phyloP scores from a whole-genome alignment of 2,329 filamentous ascomycete species.

The Calycina marina region DNA sequence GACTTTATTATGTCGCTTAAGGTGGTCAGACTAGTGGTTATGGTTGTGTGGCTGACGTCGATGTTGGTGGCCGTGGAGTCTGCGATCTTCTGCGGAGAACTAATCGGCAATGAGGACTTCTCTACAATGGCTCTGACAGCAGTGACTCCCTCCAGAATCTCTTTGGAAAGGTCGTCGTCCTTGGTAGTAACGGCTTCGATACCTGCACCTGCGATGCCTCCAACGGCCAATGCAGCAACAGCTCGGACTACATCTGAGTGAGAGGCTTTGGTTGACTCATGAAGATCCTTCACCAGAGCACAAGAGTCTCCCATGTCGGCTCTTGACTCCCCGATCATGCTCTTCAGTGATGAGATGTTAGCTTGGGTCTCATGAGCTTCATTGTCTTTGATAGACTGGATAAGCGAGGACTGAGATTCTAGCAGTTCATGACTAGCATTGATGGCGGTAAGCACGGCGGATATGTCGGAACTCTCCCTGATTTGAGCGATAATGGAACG shows the following conservation, averaged over 20 bases:
- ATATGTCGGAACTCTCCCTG: conserved; percentile 6
- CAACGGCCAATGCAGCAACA: conserved; percentile 12
- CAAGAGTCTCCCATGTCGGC: conserved; percentile 10
- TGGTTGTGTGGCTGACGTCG: conserved; percentile 15
- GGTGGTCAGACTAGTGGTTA: conserved; percentile 14
- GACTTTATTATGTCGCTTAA: conserved; percentile 15
- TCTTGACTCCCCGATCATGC: conserved; percentile 14
- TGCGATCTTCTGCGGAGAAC: conserved; percentile 7
- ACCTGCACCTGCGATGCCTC: conserved; percentile 13
- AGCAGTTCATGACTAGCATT: conserved; percentile 6
- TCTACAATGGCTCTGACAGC: conserved; percentile 9
- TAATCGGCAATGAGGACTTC: conserved; percentile 7
- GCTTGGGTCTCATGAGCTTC: conserved; percentile 9
- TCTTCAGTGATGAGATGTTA: conserved; percentile 14
- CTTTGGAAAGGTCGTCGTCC: conserved; percentile 4
- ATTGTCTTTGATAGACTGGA: conserved; percentile 10
- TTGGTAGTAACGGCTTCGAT: conserved; percentile 4
- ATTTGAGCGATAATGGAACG: conserved; percentile 8
- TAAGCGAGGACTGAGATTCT: conserved; percentile 9
- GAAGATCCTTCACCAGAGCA: conserved; percentile 12
- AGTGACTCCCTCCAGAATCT: conserved; percentile 13
- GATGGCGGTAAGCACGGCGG: conserved; percentile 7
- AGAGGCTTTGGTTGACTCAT: conserved; percentile 11
- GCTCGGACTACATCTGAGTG: conserved; percentile 13
- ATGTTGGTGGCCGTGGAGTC: conserved; percentile 11